Percentiles rank a stretch among this genome's conserved stretches.
phyloP scores from a whole-genome alignment of 2,329 filamentous ascomycete species.

The Botrytis aclada region DNA sequence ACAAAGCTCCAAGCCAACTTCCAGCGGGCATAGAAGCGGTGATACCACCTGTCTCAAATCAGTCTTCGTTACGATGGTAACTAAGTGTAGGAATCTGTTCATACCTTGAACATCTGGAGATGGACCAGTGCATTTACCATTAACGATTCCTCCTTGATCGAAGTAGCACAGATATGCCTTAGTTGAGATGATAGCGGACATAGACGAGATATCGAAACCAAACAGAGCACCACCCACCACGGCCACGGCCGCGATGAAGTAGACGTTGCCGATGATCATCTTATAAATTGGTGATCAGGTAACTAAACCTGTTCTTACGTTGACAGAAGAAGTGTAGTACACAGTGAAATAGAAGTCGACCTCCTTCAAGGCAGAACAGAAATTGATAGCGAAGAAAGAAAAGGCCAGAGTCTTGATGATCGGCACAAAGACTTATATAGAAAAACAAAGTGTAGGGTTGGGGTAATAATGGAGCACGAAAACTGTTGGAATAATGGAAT shows the following conservation, averaged over 20 bases:
- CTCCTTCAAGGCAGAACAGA: background rate
- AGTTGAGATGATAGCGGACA: slow-evolving; percentile 55
- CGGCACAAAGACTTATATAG: slow-evolving; percentile 16
- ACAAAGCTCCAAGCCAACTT: slow-evolving; percentile 62
- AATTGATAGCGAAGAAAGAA: background rate
- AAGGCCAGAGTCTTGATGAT: background rate
- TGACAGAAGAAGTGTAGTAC: background rate
- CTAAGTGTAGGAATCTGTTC: slow-evolving; percentile 34
- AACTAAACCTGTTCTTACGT: slow-evolving; percentile 9
- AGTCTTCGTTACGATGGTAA: slow-evolving; percentile 44
- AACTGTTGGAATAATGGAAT: slow-evolving; percentile 7
- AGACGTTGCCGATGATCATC: slow-evolving; percentile 34
- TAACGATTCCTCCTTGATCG: slow-evolving; percentile 37
- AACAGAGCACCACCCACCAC: slow-evolving; percentile 37
- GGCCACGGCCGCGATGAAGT: slow-evolving; percentile 36
- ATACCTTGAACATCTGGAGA: slow-evolving; percentile 31
- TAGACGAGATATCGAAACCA: slow-evolving; percentile 55
- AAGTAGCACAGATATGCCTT: slow-evolving; percentile 52
- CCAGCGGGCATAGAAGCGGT: slow-evolving; percentile 69
- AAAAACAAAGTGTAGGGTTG: background rate
- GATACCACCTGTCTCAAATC: slow-evolving; percentile 58
- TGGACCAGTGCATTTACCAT: slow-evolving; percentile 54
- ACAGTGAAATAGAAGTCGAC: background rate
- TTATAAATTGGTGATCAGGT: slow-evolving; percentile 15
- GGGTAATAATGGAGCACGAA: slow-evolving; percentile 12